Conservation (phyloP, 257 asterid species). For the Striga asiatica region DNA sequence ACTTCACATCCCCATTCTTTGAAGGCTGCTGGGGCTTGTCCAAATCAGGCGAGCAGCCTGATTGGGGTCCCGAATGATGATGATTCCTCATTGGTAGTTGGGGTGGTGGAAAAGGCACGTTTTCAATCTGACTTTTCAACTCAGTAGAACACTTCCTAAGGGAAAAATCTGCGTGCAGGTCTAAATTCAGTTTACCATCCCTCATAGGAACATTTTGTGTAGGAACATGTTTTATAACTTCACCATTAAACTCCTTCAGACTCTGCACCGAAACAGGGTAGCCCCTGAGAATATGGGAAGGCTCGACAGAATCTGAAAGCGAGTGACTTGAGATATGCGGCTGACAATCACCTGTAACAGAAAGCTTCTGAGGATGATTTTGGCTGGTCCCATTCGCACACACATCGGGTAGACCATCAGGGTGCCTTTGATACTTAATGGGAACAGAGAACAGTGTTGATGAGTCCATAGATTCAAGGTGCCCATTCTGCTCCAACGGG, state of each 20-base stretch:
- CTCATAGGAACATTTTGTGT: conserved; percentile 22
- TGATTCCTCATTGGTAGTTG: conserved; percentile 21
- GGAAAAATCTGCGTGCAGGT: conserved; percentile 23
- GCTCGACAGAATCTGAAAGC: conserved; percentile 25
- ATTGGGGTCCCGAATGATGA: conserved; percentile 15
- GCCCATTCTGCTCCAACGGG: conserved; percentile 24
- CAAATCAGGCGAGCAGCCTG: conserved; percentile 36
- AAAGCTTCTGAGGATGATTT: conserved; percentile 23
- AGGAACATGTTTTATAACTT: conserved; percentile 24
- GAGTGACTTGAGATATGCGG: conserved; percentile 28
- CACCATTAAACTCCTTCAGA: conserved; percentile 31
- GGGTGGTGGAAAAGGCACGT: conserved; percentile 23
- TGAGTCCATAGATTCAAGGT: conserved; percentile 25
- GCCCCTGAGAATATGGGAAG: conserved; percentile 38
- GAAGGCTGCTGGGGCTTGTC: conserved; percentile 36
- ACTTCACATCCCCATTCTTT: conserved; percentile 68
- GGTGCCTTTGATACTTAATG: conserved; percentile 32
- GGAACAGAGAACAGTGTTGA: conserved; percentile 35
- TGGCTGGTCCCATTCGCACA: conserved; percentile 19
- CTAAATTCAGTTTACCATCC: conserved; percentile 26
- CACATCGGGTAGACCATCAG: conserved; percentile 19
- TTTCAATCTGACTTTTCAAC: conserved; percentile 24
- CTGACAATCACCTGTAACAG: conserved; percentile 23
- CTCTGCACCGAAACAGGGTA: conserved; percentile 43
- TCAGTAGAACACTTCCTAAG: conserved; percentile 41